Evolutionary conservation across 129 eudicot genomes (phyloP).

Genomic region (Deinandra increscens): DNA sequence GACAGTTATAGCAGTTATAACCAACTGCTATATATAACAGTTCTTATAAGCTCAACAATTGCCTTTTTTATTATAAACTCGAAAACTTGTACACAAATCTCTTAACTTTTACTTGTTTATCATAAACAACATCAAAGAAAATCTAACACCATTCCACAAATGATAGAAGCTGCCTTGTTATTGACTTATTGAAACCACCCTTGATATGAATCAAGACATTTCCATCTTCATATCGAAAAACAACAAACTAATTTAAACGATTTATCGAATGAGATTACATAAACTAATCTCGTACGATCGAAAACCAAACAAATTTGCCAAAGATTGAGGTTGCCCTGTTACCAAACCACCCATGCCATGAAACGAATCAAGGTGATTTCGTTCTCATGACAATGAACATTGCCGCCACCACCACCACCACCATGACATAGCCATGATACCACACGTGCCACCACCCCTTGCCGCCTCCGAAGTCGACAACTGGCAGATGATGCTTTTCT

Average conservation of each 20-base stretch:
- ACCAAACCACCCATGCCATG: conserved; percentile 16
- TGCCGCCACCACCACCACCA: conserved; percentile 7
- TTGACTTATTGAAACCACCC: not conserved
- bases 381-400: conserved; percentile 17
- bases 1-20: conserved; percentile 26
- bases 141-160: conserved; percentile 13
- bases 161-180: conserved; percentile 2
- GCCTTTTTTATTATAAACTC: not conserved
- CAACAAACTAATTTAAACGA: not conserved
- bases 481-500: not conserved
- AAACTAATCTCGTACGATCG: not conserved
- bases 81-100: no score
- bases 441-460: conserved; percentile 10
- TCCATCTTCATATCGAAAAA: not conserved
- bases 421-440: conserved; percentile 1
- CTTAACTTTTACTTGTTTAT: no score
- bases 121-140: not conserved
- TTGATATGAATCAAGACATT: conserved; percentile 5
- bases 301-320: conserved; percentile 25
- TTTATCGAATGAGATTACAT: not conserved
- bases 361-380: conserved; percentile 14
- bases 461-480: not conserved
- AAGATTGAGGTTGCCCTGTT: conserved; percentile 39
- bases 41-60: not conserved
- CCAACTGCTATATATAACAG: not conserved